Percentiles rank a stretch among this genome's conserved stretches.
Evolutionary conservation across 306 rosid species (phyloP).

Genomic region (Canavalia gladiata): DNA sequence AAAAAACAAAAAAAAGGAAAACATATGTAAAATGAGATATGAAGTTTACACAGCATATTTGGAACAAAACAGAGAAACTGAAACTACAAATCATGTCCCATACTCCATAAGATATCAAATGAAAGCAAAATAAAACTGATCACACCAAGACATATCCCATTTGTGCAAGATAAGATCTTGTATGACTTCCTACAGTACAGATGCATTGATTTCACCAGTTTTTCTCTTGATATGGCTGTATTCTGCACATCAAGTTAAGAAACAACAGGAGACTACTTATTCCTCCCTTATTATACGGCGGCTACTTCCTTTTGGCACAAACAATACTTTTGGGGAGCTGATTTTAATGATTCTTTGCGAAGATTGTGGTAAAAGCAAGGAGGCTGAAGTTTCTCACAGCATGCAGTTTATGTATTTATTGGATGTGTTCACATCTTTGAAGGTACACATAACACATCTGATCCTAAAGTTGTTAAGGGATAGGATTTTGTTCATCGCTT

Average conservation of each 20-base stretch:
- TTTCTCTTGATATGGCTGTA: background rate
- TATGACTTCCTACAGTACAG: no score
- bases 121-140: background rate
- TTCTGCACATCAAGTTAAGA: background rate
- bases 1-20: background rate
- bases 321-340: background rate
- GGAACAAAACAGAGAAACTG: constrained; percentile 9
- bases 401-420: background rate
- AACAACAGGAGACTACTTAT: background rate
- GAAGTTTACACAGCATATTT: constrained; percentile 15
- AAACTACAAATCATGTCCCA: constrained; percentile 23
- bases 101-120: background rate
- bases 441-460: background rate
- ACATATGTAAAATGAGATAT: constrained; percentile 4
- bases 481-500: no score
- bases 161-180: background rate
- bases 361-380: constrained; percentile 23
- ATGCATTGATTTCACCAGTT: background rate
- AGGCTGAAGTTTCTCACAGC: background rate
- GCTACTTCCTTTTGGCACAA: background rate
- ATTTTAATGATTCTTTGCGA: background rate
- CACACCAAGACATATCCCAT: no score
- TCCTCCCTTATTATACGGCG: background rate
- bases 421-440: background rate
- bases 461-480: no score